A percentile compares a stretch with the other conserved stretches of the same genome.
Conservation (phyloP, 768 basidiomycete species). For the Boletus rufocinnamomeus region DNA sequence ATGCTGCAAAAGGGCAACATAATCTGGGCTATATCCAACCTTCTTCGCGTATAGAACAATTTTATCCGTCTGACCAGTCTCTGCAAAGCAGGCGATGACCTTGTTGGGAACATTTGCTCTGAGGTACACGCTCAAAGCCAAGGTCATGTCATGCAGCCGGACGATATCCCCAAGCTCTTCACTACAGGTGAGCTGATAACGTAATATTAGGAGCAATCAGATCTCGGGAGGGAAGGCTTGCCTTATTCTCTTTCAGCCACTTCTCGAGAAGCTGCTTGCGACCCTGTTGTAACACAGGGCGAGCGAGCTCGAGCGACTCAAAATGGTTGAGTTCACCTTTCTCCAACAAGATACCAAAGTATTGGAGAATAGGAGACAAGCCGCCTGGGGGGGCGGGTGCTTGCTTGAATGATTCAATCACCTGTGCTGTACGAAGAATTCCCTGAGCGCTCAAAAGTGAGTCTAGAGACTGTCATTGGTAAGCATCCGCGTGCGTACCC, state of each 20-base stretch:
- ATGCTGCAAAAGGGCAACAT: conserved; percentile 89
- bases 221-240: conserved; percentile 28
- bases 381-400: conserved; percentile 90
- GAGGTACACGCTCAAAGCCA: conserved; percentile 96
- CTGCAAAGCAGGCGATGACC: conserved; percentile 98
- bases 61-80: conserved; percentile 98
- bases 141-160: conserved; percentile 91
- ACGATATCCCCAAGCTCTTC: conserved; percentile 99
- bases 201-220: conserved; percentile 13
- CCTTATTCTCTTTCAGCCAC: conserved; percentile 99
- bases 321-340: conserved; percentile 97
- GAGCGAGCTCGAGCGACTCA: conserved; percentile 93
- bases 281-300: conserved; percentile 94
- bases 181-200: conserved; percentile 84
- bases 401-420: conserved; percentile 97
- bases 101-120: conserved; percentile 98
- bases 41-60: conserved; percentile 98
- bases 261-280: conserved; percentile 97
- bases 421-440: conserved; percentile 89
- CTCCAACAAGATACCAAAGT: conserved; percentile 98
- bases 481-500: conserved; percentile 48
- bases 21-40: conserved; percentile 92
- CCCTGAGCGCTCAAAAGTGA: conserved; percentile 51
- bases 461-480: not conserved
- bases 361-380: conserved; percentile 94